A percentile compares a stretch with the other conserved stretches of the same genome.
Evolutionary conservation across 108 stramenopile genomes (phyloP).

Genomic region (Seminavis robusta): DNA sequence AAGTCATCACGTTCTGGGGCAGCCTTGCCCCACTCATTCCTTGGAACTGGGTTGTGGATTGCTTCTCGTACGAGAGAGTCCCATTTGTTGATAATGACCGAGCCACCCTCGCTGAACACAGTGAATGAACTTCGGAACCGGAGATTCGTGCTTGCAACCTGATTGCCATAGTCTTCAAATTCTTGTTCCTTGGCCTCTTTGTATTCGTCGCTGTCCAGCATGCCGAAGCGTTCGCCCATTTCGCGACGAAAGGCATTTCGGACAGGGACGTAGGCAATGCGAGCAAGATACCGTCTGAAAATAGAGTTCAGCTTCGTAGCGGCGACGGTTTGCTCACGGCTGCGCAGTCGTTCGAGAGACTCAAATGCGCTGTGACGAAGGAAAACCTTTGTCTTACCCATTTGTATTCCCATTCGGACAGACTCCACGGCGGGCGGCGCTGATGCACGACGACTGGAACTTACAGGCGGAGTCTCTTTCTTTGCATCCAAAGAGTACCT

Average conservation of each 20-base stretch:
- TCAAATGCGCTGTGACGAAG: conserved; percentile 77
- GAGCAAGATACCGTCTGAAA: conserved; percentile 50
- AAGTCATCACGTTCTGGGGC: conserved; percentile 18
- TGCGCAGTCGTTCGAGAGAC: conserved; percentile 61
- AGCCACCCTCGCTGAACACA: conserved; percentile 9
- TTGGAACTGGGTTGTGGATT: conserved; percentile 51
- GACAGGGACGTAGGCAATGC: conserved; percentile 41
- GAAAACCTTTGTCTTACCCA: conserved; percentile 91
- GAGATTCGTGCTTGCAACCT: neutral
- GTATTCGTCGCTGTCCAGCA: conserved; percentile 29
- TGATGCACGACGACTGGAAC: too few relatives aligned
- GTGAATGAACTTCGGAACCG: neutral
- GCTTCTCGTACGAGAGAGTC: conserved; percentile 33
- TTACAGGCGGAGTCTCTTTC: too few relatives aligned
- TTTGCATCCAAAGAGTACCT: too few relatives aligned
- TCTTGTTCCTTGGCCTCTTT: conserved; percentile 34
- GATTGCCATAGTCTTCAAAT: conserved; percentile 5
- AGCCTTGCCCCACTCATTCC: conserved; percentile 39
- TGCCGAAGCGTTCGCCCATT: conserved; percentile 21
- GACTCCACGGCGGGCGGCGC: conserved; percentile 40
- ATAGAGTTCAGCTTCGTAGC: conserved; percentile 53
- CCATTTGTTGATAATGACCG: conserved; percentile 37
- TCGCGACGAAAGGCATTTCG: conserved; percentile 41
- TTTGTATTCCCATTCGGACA: conserved; percentile 74
- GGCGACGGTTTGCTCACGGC: conserved; percentile 29